Evolutionary conservation across 2,329 filamentous ascomycete species (phyloP).

Genomic region (Ophiostoma pallidulum): DNA sequence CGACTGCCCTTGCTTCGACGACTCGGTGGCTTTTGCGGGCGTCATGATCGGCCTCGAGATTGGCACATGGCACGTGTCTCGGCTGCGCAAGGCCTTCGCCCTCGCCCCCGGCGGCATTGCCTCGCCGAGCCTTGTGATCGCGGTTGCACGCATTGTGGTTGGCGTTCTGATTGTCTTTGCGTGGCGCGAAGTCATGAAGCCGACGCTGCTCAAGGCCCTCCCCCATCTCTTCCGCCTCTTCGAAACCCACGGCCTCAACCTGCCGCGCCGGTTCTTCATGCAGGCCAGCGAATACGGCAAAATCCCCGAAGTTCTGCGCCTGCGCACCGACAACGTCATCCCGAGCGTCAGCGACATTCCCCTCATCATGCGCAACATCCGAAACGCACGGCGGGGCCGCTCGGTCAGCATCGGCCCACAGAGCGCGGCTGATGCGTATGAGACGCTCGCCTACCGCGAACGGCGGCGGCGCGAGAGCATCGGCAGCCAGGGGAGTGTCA

Average conservation of each 20-base stretch:
- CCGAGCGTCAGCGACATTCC: constrained; percentile 84
- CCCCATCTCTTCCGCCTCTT: constrained; percentile 83
- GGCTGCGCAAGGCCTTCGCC: constrained; percentile 36
- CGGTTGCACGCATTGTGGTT: constrained; percentile 59
- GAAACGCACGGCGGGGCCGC: constrained; percentile 56
- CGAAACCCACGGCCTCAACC: constrained; percentile 65
- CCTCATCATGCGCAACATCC: constrained; percentile 69
- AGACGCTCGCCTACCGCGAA: constrained; percentile 86
- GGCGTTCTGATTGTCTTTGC: constrained; percentile 78
- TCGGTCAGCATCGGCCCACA: constrained; percentile 88
- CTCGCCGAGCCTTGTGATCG: constrained; percentile 55
- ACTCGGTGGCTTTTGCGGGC: constrained; percentile 86
- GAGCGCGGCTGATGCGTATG: constrained; percentile 92
- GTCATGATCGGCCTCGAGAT: constrained; percentile 78
- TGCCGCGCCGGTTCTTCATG: constrained; percentile 86
- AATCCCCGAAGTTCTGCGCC: constrained; percentile 61
- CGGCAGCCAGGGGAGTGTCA: constrained; percentile 39
- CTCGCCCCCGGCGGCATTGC: constrained; percentile 53
- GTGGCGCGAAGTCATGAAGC: constrained; percentile 88
- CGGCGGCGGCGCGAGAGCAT: constrained; percentile 46
- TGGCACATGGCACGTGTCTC: constrained; percentile 73
- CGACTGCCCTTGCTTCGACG: constrained; percentile 94
- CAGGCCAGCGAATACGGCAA: constrained; percentile 83
- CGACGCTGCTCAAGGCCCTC: constrained; percentile 62
- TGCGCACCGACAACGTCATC: constrained; percentile 73